Conservation (phyloP, 768 basidiomycete species). For the Mycena rebaudengoi region DNA sequence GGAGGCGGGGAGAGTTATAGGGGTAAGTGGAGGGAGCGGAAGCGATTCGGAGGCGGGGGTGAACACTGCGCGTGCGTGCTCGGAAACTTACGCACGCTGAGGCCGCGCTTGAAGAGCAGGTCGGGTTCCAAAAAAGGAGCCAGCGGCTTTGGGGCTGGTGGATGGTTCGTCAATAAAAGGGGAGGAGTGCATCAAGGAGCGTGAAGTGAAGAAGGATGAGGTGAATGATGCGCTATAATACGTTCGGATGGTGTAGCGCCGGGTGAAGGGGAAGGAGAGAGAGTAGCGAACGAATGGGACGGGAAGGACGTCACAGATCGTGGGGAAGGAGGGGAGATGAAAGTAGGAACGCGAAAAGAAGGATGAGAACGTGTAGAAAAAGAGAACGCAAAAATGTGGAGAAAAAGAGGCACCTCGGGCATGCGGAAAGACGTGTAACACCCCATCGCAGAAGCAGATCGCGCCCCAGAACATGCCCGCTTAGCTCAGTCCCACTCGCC, state of each 20-base stretch:
- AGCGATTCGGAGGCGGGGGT: no score
- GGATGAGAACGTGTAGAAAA: no score
- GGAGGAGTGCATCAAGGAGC: background rate
- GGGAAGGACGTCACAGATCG: no score
- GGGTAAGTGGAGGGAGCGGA: no score
- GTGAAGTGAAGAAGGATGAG: background rate
- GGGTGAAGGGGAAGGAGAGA: no score
- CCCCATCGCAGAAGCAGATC: conserved; percentile 22
- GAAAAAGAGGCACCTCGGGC: conserved; percentile 21
- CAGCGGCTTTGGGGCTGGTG: conserved; percentile 30
- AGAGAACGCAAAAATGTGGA: background rate
- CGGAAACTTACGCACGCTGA: conserved; percentile 37
- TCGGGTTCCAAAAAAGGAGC: conserved; percentile 38
- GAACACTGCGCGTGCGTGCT: no score
- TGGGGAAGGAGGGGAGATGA: no score
- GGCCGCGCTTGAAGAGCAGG: conserved; percentile 37
- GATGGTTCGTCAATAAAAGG: background rate
- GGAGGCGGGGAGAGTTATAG: no score
- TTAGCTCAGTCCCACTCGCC: conserved; percentile 26
- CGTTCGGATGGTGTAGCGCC: no score
- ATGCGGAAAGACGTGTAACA: conserved; percentile 30
- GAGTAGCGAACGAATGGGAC: no score
- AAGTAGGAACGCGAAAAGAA: no score
- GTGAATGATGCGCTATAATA: no score
- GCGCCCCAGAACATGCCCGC: conserved; percentile 28